Evolutionary conservation across 1,284 basidiomycete genomes (phyloP).

Genomic region (Bjerkandera adusta): DNA sequence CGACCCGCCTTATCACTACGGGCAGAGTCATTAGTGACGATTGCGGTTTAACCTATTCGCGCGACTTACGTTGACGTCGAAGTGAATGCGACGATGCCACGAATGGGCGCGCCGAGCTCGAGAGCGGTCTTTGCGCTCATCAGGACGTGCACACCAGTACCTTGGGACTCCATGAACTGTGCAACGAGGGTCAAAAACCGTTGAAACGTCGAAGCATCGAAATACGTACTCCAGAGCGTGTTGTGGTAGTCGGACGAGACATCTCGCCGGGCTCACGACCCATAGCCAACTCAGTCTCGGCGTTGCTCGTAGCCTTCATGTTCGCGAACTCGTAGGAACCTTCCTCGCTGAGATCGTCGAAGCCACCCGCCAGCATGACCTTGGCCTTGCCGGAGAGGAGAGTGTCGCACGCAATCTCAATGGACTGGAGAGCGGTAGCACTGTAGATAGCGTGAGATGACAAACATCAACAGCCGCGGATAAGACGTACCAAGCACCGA

Average conservation of each 20-base stretch:
- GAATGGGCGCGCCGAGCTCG: conserved; percentile 91
- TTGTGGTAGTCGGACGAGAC: conserved; percentile 96
- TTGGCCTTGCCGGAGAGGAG: conserved; percentile 96
- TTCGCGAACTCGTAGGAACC: conserved; percentile 97
- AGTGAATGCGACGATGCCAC: conserved; percentile 92
- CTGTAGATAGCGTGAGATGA: conserved; percentile 34
- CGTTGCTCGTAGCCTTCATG: conserved; percentile 99
- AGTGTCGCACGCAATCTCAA: conserved; percentile 97
- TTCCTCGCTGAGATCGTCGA: conserved; percentile 97
- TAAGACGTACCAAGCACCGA: conserved; percentile 85
- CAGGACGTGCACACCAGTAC: conserved; percentile 93
- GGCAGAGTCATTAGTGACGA: conserved; percentile 16
- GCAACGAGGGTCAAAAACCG: conserved; percentile 15
- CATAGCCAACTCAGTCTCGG: conserved; percentile 96
- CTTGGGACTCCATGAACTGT: conserved; percentile 96
- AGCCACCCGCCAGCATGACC: conserved; percentile 98
- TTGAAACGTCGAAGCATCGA: conserved; percentile 3
- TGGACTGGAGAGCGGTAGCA: conserved; percentile 95
- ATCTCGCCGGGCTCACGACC: conserved; percentile 98
- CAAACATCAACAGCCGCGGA: neutral
- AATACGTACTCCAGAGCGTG: conserved; percentile 78
- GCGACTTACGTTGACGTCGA: conserved; percentile 87
- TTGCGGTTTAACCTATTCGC: conserved; percentile 6
- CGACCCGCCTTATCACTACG: conserved; percentile 90
- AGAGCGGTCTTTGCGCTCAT: conserved; percentile 97